Evolutionary conservation across 2,329 filamentous ascomycete species (phyloP), one percentile per base, ranked within the genome.

Genomic region (Cyclaneusma minus): DNA sequence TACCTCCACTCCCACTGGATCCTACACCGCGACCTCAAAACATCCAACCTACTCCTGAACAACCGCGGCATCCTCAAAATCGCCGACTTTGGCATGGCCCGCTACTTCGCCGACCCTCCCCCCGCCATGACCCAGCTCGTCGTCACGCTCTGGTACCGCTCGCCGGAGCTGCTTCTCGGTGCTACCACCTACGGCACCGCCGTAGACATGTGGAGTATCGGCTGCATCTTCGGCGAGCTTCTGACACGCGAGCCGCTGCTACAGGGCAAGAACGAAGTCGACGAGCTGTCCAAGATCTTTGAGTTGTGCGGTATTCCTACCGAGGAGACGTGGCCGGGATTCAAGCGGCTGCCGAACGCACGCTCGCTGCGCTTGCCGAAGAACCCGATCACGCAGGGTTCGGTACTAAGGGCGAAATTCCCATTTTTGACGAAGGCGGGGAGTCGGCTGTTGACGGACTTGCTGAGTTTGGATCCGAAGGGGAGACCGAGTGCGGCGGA

Each of bases 51-150:
- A 24, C 72, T 98, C 24, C 77, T 98, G 55, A 91, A 83, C 58
- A 95, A 95, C 58, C 80, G 84, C 23, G 89, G 89, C 23, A 75
- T 80, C 49, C 75, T 98, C 51, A 94, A 94, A 53, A 76, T 98
- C 36, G 89, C 89, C 33, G 89, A 98, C 54, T 98, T 98, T 47
- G 89, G 89, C 50, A 94, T 98, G 83, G 87, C 89, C 3, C 70
- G 89, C 15, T 89, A 89, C 54, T 79, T 80, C 29, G 79, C 79
- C 26, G 72, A 82, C 39, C 84, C 87, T 4, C 62, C 73, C 1
- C 65, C 73, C 2, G 77, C 79, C 35, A 64, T 95, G 33, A 95
- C 89, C 3, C 79, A 87, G 47, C 68, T 95, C 24, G 89, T 98
- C 35, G 87, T 95, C 11, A 98, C 89, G 5, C 66, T 98, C 5